Evolutionary conservation across 768 basidiomycete genomes (phyloP).

Genomic region (Lentinula aciculospora): DNA sequence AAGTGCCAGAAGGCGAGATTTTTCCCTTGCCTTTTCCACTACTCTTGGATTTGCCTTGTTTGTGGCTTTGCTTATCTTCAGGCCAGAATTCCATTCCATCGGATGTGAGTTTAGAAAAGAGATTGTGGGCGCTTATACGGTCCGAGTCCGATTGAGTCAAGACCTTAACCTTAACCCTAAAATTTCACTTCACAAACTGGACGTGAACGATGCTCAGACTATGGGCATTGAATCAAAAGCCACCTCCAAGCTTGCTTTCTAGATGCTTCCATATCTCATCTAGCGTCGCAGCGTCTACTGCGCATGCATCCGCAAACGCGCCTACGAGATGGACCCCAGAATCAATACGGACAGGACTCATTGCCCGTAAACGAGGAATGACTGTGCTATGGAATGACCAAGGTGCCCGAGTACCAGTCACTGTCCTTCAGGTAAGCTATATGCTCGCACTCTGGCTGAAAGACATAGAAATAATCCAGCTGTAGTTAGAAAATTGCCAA

Average conservation of each 20-base stretch:
- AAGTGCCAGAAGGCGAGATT: conserved; percentile 32
- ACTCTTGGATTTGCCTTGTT: conserved; percentile 5
- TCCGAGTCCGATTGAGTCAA: too few species aligned
- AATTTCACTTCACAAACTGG: neutral
- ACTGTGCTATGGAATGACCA: conserved; percentile 88
- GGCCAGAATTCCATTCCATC: conserved; percentile 83
- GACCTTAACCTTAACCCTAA: too few species aligned
- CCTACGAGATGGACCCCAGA: conserved; percentile 74
- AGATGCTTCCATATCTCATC: conserved; percentile 4
- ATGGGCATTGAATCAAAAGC: conserved; percentile 28
- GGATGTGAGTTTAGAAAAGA: conserved; percentile 14
- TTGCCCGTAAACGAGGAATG: conserved; percentile 97
- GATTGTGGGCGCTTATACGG: too few species aligned
- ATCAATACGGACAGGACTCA: conserved; percentile 85
- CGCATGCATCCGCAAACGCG: neutral
- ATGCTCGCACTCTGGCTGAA: neutral
- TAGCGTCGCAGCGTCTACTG: neutral
- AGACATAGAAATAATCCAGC: neutral
- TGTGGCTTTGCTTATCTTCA: conserved; percentile 35
- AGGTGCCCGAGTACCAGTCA: conserved; percentile 84
- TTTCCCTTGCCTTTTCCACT: conserved; percentile 23
- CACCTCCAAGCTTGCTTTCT: neutral
- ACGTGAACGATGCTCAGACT: conserved; percentile 40
- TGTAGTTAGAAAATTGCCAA: conserved; percentile 82
- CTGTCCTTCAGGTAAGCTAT: conserved; percentile 76